Evolutionary conservation across 305 asterid species (phyloP).

Genomic region (Solanum hybrid): DNA sequence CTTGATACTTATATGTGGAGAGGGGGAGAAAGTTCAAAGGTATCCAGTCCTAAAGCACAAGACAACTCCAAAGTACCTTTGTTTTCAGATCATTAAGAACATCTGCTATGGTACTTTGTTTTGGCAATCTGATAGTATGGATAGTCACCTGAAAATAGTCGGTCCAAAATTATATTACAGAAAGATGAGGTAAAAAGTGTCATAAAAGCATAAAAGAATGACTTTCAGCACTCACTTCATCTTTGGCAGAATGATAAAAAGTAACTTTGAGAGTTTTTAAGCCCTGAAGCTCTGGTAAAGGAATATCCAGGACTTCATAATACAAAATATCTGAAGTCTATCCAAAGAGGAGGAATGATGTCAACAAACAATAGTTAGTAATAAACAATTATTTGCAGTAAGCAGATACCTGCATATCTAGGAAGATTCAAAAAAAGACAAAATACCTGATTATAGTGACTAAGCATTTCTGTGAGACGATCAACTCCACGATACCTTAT

Average conservation of each 20-base stretch:
- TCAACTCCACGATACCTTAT: conserved; percentile 31
- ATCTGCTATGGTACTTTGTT: conserved; percentile 63
- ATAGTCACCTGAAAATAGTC: conserved; percentile 34
- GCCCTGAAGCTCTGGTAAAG: conserved; percentile 78
- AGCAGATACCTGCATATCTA: not conserved
- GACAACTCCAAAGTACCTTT: conserved; percentile 31
- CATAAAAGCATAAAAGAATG: not conserved
- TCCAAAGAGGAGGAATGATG: conserved; percentile 8
- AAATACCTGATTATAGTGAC: conserved; percentile 41
- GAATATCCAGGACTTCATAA: conserved; percentile 74
- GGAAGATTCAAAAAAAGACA: not conserved
- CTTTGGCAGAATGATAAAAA: conserved; percentile 60
- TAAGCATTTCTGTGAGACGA: conserved; percentile 34
- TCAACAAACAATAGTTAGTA: conserved; percentile 1
- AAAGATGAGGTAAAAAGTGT: not conserved
- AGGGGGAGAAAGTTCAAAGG: not conserved
- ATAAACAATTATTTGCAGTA: not conserved
- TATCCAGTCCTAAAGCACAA: not conserved
- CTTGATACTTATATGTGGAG: not conserved
- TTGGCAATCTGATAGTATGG: conserved; percentile 58
- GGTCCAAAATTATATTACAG: not conserved
- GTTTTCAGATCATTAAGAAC: conserved; percentile 61
- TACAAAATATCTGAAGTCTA: conserved; percentile 64
- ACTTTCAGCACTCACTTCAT: conserved; percentile 40
- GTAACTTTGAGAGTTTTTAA: conserved; percentile 69